Evolutionary conservation across 169 alveolate species (phyloP).

Genomic region (Toxoplasma gondii): DNA sequence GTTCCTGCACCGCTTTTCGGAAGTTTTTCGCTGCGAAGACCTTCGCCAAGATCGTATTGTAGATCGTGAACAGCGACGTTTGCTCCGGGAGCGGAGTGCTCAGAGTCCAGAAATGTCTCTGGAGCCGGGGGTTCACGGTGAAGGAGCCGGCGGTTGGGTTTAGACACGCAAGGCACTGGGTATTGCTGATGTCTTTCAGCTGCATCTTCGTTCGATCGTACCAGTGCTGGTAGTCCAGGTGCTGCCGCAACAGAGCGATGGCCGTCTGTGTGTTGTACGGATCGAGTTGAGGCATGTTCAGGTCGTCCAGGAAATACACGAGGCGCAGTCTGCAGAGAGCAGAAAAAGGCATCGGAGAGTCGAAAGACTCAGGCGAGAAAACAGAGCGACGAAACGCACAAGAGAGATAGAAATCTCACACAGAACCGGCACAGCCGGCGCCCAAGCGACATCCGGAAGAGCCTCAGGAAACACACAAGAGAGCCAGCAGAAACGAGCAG

Average conservation of each 20-base stretch:
- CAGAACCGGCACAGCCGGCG: too few relatives aligned
- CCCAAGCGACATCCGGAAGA: too few relatives aligned
- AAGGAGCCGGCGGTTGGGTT: constrained; percentile 96
- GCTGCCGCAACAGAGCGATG: constrained; percentile 92
- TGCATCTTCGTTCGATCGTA: constrained; percentile 90
- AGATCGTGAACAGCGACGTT: constrained; percentile 90
- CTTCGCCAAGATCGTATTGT: constrained; percentile 91
- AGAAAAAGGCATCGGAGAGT: background rate
- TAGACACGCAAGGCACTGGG: constrained; percentile 93
- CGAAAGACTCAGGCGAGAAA: background rate
- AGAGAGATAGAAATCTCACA: too few relatives aligned
- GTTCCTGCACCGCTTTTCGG: constrained; percentile 90
- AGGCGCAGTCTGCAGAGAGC: constrained; percentile 81
- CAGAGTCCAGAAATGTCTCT: constrained; percentile 95
- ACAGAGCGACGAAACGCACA: too few relatives aligned
- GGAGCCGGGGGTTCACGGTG: constrained; percentile 91
- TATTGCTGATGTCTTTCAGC: constrained; percentile 92
- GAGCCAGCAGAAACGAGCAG: too few relatives aligned
- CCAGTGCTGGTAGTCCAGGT: constrained; percentile 93
- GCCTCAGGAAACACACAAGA: too few relatives aligned
- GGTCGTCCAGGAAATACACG: constrained; percentile 95
- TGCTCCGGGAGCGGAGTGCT: constrained; percentile 95
- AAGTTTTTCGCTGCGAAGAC: constrained; percentile 87
- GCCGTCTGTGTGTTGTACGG: constrained; percentile 95
- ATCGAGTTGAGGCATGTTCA: constrained; percentile 96